These are phyloP conservation scores for Luvunga scandens DNA, from an alignment of 345 rosid species.

Conservation along the genomic window DNA sequence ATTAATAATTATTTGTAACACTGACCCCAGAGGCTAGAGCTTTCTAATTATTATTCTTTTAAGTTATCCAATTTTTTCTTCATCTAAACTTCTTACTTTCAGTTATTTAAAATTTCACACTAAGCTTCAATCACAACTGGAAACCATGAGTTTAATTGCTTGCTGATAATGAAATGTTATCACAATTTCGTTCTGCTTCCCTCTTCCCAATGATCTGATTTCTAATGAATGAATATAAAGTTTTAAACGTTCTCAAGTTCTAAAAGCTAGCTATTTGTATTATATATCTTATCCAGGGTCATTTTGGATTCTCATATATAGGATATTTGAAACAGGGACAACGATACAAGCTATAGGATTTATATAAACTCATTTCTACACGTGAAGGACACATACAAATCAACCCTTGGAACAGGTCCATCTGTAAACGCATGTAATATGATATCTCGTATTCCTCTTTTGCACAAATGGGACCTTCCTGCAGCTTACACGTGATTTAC, in stretches of 20 bases:
- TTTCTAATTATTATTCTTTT: no score
- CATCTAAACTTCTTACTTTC: no score
- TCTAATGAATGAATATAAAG: background rate
- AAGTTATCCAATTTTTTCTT: no score
- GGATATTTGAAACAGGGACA: background rate
- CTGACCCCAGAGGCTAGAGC: background rate
- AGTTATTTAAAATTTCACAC: no score
- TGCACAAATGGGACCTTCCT: conserved; percentile 15
- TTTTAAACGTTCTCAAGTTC: background rate
- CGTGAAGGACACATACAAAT: no score
- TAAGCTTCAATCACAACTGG: background rate
- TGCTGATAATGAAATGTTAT: no score
- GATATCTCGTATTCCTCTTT: conserved; percentile 1
- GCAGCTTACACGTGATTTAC: conserved; percentile 30
- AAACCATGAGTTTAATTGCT: background rate
- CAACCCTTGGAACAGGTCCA: background rate
- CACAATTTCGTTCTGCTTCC: background rate
- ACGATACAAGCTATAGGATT: background rate
- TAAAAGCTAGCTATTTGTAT: no score
- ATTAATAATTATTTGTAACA: background rate
- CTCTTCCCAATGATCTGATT: background rate
- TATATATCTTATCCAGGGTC: no score
- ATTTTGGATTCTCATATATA: background rate
- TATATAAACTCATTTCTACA: no score
- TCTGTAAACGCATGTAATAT: background rate